Percentiles rank a stretch among this genome's conserved stretches.
Evolutionary conservation across 2,329 filamentous ascomycete species (phyloP).

Genomic region (Ascochyta clinopodiicola): DNA sequence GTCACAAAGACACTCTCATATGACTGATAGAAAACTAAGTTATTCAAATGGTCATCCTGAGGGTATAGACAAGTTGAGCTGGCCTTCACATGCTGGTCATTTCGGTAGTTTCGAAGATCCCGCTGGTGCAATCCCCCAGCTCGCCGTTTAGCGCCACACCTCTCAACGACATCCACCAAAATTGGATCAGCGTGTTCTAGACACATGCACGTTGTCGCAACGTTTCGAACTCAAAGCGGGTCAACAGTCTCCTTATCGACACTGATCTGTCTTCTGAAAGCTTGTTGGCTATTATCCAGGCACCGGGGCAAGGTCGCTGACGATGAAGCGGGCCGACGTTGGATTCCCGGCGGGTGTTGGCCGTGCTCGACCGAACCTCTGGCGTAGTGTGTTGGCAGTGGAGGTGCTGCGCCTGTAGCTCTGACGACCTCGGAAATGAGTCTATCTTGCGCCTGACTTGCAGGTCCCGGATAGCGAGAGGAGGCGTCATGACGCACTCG

Average conservation of each 20-base stretch:
- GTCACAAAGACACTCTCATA: background rate
- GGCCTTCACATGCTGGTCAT: conserved; percentile 9
- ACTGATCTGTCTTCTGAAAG: conserved; percentile 12
- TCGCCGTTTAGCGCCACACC: conserved; percentile 10
- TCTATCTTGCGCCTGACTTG: conserved; percentile 6
- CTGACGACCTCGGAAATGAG: conserved; percentile 2
- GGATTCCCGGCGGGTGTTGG: conserved; percentile 8
- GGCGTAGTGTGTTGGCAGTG: background rate
- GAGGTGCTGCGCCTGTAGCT: conserved; percentile 6
- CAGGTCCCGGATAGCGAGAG: background rate
- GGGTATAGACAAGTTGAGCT: conserved; percentile 3
- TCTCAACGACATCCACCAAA: conserved; percentile 8
- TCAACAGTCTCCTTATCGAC: conserved; percentile 13
- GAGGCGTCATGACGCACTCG: conserved; percentile 1
- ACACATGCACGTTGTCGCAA: conserved; percentile 16
- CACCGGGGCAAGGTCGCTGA: conserved; percentile 7
- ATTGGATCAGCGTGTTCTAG: conserved; percentile 18
- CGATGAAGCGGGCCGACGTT: conserved; percentile 15
- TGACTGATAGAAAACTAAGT: background rate
- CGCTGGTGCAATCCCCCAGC: conserved; percentile 3
- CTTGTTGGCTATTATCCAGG: background rate
- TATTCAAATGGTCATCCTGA: background rate
- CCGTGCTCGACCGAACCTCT: conserved; percentile 12
- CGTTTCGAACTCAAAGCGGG: conserved; percentile 13
- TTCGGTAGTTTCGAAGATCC: background rate